Evolutionary conservation across 805 yeast genomes (phyloP).

Genomic region (Candida palmyrensis): DNA sequence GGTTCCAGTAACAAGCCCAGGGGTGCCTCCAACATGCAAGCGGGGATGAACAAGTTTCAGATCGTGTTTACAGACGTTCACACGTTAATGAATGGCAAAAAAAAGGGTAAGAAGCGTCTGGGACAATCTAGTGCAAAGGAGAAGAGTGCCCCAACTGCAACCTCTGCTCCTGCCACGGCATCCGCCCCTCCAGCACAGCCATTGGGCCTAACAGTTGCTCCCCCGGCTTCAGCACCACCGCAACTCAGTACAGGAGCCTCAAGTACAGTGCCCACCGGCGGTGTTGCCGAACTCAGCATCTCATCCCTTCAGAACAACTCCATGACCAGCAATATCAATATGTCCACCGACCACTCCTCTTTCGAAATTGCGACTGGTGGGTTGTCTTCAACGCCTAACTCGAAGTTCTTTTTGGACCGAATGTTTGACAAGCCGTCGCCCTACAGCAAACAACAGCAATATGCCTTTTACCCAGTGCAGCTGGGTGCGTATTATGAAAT

Average conservation of each 20-base stretch:
- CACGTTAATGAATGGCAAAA: slow-evolving; percentile 18
- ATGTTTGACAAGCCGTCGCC: slow-evolving; percentile 39
- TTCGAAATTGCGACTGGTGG: slow-evolving; percentile 38
- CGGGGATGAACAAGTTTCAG: slow-evolving; percentile 42
- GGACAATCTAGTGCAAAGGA: too few relatives aligned
- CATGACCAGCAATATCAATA: slow-evolving; percentile 25
- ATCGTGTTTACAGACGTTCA: slow-evolving; percentile 41
- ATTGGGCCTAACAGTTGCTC: background rate
- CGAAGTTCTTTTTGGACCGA: slow-evolving; percentile 33
- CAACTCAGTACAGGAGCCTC: too few relatives aligned
- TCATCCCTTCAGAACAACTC: slow-evolving; percentile 13
- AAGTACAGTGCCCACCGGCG: slow-evolving; percentile 1
- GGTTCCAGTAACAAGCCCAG: slow-evolving; percentile 4
- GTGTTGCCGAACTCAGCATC: background rate
- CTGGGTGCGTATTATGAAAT: slow-evolving; percentile 11
- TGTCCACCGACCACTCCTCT: slow-evolving; percentile 36
- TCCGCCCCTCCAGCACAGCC: background rate
- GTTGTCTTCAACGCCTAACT: slow-evolving; percentile 35
- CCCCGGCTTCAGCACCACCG: too few relatives aligned
- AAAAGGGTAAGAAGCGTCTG: slow-evolving; percentile 8
- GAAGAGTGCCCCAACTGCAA: too few relatives aligned
- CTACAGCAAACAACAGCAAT: slow-evolving; percentile 6
- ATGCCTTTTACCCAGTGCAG: slow-evolving; percentile 4
- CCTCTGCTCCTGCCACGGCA: slow-evolving; percentile 1
- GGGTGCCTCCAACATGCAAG: slow-evolving; percentile 27